phyloP scores from a whole-genome alignment of 2,329 filamentous ascomycete genomes.

The Botrytis sinoallii region DNA sequence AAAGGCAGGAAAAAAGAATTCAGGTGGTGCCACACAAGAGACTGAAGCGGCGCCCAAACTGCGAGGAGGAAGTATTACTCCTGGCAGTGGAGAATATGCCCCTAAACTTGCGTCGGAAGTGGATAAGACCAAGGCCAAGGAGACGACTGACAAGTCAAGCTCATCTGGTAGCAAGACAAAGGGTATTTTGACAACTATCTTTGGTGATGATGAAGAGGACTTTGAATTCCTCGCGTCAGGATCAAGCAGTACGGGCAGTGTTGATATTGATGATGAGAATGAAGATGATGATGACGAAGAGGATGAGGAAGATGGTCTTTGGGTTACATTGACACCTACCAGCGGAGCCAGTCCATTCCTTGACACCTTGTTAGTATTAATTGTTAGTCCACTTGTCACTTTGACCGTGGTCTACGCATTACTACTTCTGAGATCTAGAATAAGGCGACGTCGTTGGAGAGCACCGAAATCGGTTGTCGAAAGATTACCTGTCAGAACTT shows the following conservation, averaged over 20 bases:
- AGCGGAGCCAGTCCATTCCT: conserved; percentile 91
- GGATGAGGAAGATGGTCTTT: conserved; percentile 71
- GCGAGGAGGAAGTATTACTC: conserved; percentile 66
- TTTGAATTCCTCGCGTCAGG: conserved; percentile 33
- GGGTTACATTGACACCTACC: conserved; percentile 93
- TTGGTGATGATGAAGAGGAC: conserved; percentile 45
- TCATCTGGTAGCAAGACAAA: conserved; percentile 30
- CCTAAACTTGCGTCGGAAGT: conserved; percentile 24
- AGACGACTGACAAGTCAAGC: conserved; percentile 20
- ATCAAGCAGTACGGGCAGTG: conserved; percentile 19
- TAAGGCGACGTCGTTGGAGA: conserved; percentile 85
- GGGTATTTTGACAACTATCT: conserved; percentile 50
- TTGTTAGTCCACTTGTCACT: conserved; percentile 89
- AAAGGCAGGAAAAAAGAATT: conserved; percentile 31
- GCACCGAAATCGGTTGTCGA: conserved; percentile 98
- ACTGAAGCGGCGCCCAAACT: conserved; percentile 40
- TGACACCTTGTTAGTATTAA: conserved; percentile 93
- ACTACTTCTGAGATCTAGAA: conserved; percentile 80
- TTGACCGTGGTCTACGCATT: conserved; percentile 90
- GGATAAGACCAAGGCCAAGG: conserved; percentile 32
- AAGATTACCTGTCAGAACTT: conserved; percentile 89
- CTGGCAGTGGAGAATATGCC: conserved; percentile 69
- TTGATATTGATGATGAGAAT: conserved; percentile 30
- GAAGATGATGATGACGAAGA: conserved; percentile 42
- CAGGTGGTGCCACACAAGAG: conserved; percentile 32